Base-by-base conservation (phyloP, 805 yeast species). In the Monosporozyma solicola region DNA sequence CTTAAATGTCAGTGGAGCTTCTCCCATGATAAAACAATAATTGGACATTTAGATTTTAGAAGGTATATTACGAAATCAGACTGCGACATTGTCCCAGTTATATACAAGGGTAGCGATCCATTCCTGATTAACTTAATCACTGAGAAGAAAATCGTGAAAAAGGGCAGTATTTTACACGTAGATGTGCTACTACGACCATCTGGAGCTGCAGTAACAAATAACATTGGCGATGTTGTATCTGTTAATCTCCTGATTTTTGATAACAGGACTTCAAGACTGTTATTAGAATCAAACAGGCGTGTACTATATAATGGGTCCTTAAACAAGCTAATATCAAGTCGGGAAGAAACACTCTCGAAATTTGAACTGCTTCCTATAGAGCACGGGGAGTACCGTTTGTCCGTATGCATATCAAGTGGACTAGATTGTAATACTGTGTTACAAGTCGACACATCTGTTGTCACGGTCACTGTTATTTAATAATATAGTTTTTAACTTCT, bases 331-430 rank as follows among this genome's bases (percentile, higher is more conserved):
- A 71, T 76, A 0, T 59, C 67, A 0, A 64, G 69, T 2, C 59
- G 84, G 0, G 60, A 59, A 1, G 75, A 84, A 0, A 77, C 79
- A 1, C 75, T 70, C 27, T 60, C 70, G 3, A 71, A 65, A 1
- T 70, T 80, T 32, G 74, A 73, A 25, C 64, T 85, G 41, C 80
- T 84, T 20, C 78, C 88, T 4, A 70, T 91, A 41, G 91, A 86
- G 52, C 75, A 76, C 47, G 98, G 97, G 1, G 84, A 80, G 48
- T 90, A 84, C 63, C 94, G 87, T 64, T 84, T 96, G 85, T 88
- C 91, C 1, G 62, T 59, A 2, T 57, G 59, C 35, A 22, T 64
- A 5, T 54, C 59, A 27, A 41, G 50, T 41, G 25, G 35, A 5
- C 33, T 37, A 13, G 51, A 50, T 22, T 48, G 46, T 3, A 56